phyloP scores from a whole-genome alignment of 2,329 filamentous ascomycete genomes.

The Magnaporthiopsis rhizophila region DNA sequence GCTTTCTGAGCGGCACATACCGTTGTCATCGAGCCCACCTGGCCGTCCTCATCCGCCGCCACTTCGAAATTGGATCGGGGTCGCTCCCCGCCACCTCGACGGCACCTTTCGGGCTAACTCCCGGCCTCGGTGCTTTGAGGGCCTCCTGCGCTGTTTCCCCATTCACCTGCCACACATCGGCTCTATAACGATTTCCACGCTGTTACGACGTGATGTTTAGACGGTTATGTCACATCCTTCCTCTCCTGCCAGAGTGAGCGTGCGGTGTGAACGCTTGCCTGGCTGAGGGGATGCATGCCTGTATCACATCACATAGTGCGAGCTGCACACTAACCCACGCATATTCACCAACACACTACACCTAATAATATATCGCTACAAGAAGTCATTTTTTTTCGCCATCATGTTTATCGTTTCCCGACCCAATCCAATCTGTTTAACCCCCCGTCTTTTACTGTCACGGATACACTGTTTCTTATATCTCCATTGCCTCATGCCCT shows the following conservation, averaged over 20 bases:
- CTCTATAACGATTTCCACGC: slow-evolving; percentile 5
- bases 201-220: slow-evolving; percentile 9
- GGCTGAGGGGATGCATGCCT: neutral
- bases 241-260: neutral
- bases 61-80: neutral
- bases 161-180: neutral
- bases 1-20: neutral
- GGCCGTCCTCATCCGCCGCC: neutral
- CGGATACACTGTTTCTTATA: neutral
- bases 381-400: neutral
- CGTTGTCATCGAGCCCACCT: neutral
- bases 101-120: neutral
- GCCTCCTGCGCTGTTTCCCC: neutral
- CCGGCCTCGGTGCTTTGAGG: neutral
- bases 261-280: neutral
- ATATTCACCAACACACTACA: neutral
- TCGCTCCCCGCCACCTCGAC: neutral
- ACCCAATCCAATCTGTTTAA: neutral
- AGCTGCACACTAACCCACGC: neutral
- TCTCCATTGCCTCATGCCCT: neutral
- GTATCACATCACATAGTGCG: neutral
- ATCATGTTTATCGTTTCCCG: neutral
- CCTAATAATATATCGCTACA: neutral
- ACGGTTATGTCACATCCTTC: slow-evolving; percentile 6
- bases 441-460: neutral